Evolutionary conservation across 805 yeast species (phyloP).

Genomic region (Zygotorulaspora florentina): DNA sequence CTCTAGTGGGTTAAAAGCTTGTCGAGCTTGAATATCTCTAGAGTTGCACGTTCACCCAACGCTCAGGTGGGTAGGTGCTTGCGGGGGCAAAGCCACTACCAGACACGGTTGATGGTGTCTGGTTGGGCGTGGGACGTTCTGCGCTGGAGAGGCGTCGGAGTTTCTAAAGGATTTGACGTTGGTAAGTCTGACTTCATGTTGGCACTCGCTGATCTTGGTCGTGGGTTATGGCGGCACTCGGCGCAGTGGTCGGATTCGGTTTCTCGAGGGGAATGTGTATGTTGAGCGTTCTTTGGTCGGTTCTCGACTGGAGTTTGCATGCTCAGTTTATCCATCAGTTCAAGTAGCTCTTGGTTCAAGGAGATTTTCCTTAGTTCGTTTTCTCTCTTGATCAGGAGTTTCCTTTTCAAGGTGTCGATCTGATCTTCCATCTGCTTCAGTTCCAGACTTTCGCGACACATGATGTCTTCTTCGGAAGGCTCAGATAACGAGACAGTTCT

Average conservation of each 20-base stretch:
- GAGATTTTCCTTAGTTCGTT: constrained; percentile 36
- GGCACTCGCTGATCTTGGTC: background rate
- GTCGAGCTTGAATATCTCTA: no score
- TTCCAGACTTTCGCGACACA: constrained; percentile 35
- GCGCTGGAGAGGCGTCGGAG: constrained; percentile 20
- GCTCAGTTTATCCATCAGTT: constrained; percentile 25
- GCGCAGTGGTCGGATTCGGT: constrained; percentile 9
- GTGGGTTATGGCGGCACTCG: constrained; percentile 9
- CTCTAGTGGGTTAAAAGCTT: no score
- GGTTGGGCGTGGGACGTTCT: constrained; percentile 7
- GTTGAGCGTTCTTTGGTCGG: constrained; percentile 1
- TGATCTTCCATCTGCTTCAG: constrained; percentile 34
- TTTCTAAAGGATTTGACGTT: constrained; percentile 20
- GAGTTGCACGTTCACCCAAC: no score
- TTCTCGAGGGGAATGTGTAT: background rate
- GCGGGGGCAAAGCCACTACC: constrained; percentile 2
- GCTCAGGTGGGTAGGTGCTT: no score
- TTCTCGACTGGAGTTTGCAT: constrained; percentile 9
- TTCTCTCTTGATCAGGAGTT: constrained; percentile 34
- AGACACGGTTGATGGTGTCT: constrained; percentile 14
- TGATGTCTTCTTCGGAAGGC: constrained; percentile 35
- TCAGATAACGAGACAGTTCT: background rate
- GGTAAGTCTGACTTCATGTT: constrained; percentile 13
- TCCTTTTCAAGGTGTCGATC: constrained; percentile 32
- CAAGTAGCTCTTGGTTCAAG: constrained; percentile 30